Base-by-base conservation (phyloP, 352 stramenopile species). In the Phytophthora ramorum region DNA sequence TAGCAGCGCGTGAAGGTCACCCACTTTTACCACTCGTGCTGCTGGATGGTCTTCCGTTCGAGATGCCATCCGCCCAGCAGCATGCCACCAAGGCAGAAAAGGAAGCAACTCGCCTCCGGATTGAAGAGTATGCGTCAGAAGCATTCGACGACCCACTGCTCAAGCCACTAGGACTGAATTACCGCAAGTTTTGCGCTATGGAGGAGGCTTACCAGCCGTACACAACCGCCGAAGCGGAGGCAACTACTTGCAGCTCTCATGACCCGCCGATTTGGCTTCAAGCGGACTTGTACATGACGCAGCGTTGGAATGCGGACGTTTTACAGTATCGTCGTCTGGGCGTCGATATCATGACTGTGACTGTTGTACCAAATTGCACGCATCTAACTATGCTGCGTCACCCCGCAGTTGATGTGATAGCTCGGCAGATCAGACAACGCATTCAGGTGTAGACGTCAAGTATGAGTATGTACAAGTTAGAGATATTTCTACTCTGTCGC, bases 21-120 rank as follows among this genome's bases (percentile, higher is more conserved):
- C 12, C 24, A 4, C 26, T 89, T 12, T 43, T 58, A 13, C 73
- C 79, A 14, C 68, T 89, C 12, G 69, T 64, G 26, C 60, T 89
- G 24, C 28, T 89, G 4, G 77, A 89, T 49, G 75, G 79, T 0
- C 54, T 80, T 6, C 79, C 79, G 1, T 78, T 66, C 28, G 69
- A 78, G 9, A 7, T 61, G 2, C 37, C 44, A 38, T 51, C 20
- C 48, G 48, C 10, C 5, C 45, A 20, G 32, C 40, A 46, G 20
- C 13, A 49, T 51, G 40, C 10, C 24, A 65, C 28, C 19, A 53
- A 52, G 28, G 68, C 38, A 52, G 41, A 67, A 69, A 72, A 43
- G 54, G 20, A 8, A 70, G 30, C 44, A 48, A 20, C 22, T 69
- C 55, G 12, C 30, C 9, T 30, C 38, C 13, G 41, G 56, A 52